These are phyloP conservation scores for Russula ochroleuca DNA, from an alignment of 768 basidiomycete genomes.

Conservation along the genomic window DNA sequence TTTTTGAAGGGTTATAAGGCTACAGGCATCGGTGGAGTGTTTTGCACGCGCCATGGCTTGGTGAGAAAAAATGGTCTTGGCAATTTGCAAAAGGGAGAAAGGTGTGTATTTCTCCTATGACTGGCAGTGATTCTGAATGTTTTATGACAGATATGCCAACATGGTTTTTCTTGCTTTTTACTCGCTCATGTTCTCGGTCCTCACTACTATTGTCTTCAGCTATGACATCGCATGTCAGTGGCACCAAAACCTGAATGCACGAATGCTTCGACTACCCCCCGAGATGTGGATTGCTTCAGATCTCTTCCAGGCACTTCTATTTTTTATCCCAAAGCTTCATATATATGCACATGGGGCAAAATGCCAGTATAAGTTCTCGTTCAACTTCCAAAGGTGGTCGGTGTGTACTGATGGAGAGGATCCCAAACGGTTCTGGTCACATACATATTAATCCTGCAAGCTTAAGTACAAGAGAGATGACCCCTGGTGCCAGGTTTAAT, in stretches of 20 bases:
- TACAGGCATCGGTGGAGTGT: not conserved
- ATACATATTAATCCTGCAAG: not conserved
- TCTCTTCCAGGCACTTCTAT: not conserved
- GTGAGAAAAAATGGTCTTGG: not conserved
- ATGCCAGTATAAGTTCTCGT: not conserved
- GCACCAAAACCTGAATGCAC: not conserved
- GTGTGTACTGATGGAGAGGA: not conserved
- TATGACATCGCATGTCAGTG: not conserved
- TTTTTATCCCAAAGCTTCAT: not conserved
- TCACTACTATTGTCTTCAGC: not conserved
- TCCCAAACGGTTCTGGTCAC: not conserved
- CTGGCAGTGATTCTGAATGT: not conserved
- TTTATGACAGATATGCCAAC: not conserved
- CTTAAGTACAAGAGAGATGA: not conserved
- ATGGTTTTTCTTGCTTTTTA: not conserved
- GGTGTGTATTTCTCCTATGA: not conserved
- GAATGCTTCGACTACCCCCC: not conserved
- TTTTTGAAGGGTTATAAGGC: not conserved
- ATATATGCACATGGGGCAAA: not conserved
- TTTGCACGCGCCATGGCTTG: not conserved
- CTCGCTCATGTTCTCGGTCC: not conserved
- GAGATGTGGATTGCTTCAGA: not conserved
- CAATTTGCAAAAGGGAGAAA: constrained; percentile 3
- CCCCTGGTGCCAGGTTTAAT: not conserved
- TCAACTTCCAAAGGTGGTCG: not conserved